Evolutionary conservation across 768 basidiomycete genomes (phyloP).

Genomic region (Gloeophyllum trabeum): DNA sequence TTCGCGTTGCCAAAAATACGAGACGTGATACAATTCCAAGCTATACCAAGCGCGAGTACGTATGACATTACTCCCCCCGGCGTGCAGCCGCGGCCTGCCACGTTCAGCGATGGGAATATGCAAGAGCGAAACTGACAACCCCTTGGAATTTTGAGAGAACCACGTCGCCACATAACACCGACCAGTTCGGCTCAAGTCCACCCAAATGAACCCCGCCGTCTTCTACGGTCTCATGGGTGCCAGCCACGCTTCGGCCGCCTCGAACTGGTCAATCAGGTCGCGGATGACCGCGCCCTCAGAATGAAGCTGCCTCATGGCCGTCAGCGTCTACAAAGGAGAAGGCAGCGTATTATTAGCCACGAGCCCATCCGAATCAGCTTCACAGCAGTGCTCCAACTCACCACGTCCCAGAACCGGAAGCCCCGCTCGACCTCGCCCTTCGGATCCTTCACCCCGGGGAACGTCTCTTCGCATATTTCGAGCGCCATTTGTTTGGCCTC

Average conservation of each 20-base stretch:
- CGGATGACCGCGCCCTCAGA: constrained; percentile 70
- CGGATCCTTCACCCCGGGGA: constrained; percentile 83
- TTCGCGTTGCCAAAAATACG: no score
- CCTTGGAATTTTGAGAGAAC: constrained; percentile 2
- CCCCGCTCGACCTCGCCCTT: constrained; percentile 88
- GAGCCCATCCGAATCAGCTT: neutral
- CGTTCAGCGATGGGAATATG: neutral
- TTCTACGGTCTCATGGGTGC: constrained; percentile 79
- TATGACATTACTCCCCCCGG: no score
- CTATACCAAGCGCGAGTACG: no score
- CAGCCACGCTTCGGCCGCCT: constrained; percentile 90
- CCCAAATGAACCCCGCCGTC: constrained; percentile 4
- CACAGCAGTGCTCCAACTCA: constrained; percentile 31
- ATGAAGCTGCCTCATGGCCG: constrained; percentile 84
- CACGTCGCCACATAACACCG: constrained; percentile 3
- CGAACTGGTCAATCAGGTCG: constrained; percentile 92
- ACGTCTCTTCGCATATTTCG: constrained; percentile 88
- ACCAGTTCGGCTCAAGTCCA: constrained; percentile 4
- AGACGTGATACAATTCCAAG: no score
- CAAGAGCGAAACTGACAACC: neutral
- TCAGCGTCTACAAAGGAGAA: constrained; percentile 46
- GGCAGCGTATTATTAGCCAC: neutral
- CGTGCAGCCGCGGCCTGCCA: no score
- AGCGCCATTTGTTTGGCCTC: constrained; percentile 83
- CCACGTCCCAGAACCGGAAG: constrained; percentile 98